Evolutionary conservation across 2,329 filamentous ascomycete genomes (phyloP).

Genomic region (Aureobasidium sp.): DNA sequence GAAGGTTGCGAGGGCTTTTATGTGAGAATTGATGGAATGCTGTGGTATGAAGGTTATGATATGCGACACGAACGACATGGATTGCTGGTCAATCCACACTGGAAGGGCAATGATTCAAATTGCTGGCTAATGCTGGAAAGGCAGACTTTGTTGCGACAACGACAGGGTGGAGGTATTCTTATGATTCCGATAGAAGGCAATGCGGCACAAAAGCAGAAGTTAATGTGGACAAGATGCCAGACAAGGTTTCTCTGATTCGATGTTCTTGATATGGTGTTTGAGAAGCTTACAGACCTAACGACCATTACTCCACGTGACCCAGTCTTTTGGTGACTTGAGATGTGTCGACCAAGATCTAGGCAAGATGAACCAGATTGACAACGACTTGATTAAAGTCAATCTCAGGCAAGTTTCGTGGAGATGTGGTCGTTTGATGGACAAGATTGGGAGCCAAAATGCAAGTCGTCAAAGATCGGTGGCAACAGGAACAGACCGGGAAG

Average conservation of each 20-base stretch:
- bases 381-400: not conserved
- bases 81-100: not conserved
- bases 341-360: not conserved
- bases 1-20: constrained; percentile 44
- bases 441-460: not conserved
- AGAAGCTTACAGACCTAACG: too few relatives aligned
- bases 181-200: too few relatives aligned
- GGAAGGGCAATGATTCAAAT: not conserved
- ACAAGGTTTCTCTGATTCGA: too few relatives aligned
- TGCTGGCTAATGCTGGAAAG: not conserved
- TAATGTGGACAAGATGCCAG: too few relatives aligned
- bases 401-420: not conserved
- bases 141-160: not conserved
- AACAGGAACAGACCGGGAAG: not conserved
- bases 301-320: not conserved
- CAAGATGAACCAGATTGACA: not conserved
- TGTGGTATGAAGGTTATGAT: not conserved
- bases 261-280: too few relatives aligned
- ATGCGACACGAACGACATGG: not conserved
- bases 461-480: constrained; percentile 9
- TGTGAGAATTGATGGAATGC: constrained; percentile 27
- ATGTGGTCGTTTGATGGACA: not conserved
- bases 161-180: not conserved
- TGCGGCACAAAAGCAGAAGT: too few relatives aligned
- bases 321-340: not conserved